phyloP scores from a whole-genome alignment of 2,329 filamentous ascomycete genomes.

The Phyllosticta citrichinensis region DNA sequence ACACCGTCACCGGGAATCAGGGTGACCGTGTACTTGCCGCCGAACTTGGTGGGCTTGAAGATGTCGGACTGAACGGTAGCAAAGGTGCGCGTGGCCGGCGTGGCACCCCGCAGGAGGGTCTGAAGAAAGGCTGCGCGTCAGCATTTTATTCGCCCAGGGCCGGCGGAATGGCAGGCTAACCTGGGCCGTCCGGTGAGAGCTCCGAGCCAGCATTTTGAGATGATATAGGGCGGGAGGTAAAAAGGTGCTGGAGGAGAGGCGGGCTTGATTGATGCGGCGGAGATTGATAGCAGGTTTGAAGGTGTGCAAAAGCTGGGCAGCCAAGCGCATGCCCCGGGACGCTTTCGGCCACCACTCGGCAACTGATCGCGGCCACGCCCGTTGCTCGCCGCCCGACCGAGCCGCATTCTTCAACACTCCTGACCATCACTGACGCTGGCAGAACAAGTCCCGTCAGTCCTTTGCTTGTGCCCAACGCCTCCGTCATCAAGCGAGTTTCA shows the following conservation, averaged over 20 bases:
- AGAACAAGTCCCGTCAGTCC: not conserved
- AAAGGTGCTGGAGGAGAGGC: conserved; percentile 5
- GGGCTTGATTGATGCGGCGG: conserved; percentile 6
- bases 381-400: not conserved
- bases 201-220: conserved; percentile 33
- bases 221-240: not conserved
- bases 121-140: conserved; percentile 25
- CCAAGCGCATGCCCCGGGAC: not conserved
- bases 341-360: conserved; percentile 10
- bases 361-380: conserved; percentile 4
- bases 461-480: not conserved
- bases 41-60: conserved; percentile 98
- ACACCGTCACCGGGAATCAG: conserved; percentile 97
- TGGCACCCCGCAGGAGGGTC: conserved; percentile 47
- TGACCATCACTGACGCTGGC: not conserved
- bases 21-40: conserved; percentile 98
- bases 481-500: too few species aligned
- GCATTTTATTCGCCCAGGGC: conserved; percentile 7
- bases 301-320: conserved; percentile 7
- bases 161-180: conserved; percentile 19
- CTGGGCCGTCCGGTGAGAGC: conserved; percentile 38
- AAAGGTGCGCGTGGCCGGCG: conserved; percentile 36
- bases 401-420: not conserved
- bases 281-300: conserved; percentile 2
- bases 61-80: conserved; percentile 81